These are phyloP conservation scores for Brettanomyces custersianus DNA, from an alignment of 805 yeast genomes.

Conservation along the genomic window DNA sequence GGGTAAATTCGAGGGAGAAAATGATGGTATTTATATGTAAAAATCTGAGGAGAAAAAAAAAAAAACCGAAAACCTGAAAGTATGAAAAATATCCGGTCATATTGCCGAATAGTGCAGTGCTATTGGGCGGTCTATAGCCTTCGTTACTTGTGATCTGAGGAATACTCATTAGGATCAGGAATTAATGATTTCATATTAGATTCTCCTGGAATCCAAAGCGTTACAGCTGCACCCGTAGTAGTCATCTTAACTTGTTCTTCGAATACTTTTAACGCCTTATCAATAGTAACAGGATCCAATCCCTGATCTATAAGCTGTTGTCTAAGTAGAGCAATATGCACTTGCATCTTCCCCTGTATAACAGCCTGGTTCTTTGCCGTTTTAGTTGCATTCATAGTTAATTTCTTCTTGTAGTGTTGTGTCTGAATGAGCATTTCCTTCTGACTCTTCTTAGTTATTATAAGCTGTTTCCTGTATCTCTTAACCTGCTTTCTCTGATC, in stretches of 20 bases:
- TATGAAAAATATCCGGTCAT: neutral
- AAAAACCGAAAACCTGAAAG: neutral
- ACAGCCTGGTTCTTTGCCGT: conserved; percentile 40
- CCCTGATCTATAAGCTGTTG: conserved; percentile 53
- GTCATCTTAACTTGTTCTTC: conserved; percentile 52
- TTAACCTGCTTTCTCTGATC: conserved; percentile 16
- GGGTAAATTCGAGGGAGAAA: too few species aligned
- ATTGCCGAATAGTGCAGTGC: neutral
- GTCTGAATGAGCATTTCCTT: conserved; percentile 38
- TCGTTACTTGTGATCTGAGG: too few species aligned
- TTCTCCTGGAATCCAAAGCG: conserved; percentile 54
- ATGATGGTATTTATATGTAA: neutral
- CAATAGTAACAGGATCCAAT: conserved; percentile 46
- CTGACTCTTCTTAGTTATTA: conserved; percentile 17
- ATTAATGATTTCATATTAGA: conserved; percentile 38
- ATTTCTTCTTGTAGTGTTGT: conserved; percentile 40
- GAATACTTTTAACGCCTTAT: conserved; percentile 44
- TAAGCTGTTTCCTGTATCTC: conserved; percentile 17
- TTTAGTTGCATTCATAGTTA: conserved; percentile 42
- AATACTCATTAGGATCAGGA: conserved; percentile 58
- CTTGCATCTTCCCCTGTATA: conserved; percentile 49
- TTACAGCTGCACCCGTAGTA: conserved; percentile 44
- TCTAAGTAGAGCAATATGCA: conserved; percentile 59
- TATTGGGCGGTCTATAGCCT: too few species aligned
- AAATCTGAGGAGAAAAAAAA: neutral